Percentiles rank a stretch among this genome's conserved stretches.
Conservation (phyloP, 2,329 filamentous ascomycete genomes). For the Hortaea sp. region DNA sequence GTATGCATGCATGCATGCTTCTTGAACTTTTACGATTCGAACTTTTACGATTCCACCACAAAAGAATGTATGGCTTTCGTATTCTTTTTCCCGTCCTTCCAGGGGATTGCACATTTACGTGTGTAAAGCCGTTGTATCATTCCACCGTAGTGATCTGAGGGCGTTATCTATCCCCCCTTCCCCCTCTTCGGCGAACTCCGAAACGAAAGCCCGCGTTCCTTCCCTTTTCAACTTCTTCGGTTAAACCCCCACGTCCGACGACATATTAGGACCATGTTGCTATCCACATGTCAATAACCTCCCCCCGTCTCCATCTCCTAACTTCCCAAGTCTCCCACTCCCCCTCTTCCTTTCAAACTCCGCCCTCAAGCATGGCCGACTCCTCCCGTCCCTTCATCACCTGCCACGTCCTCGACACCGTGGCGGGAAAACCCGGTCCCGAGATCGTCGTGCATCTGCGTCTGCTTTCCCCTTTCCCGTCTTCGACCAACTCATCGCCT, state of each 20-base stretch:
- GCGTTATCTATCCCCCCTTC: too few relatives aligned
- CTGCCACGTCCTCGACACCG: conserved; percentile 78
- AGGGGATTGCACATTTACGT: too few relatives aligned
- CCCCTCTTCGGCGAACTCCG: background rate
- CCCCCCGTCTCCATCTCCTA: background rate
- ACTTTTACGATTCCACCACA: too few relatives aligned
- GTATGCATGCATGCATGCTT: too few relatives aligned
- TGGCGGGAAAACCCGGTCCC: conserved; percentile 58
- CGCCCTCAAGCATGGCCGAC: background rate
- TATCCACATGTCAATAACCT: background rate
- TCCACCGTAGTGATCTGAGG: too few relatives aligned
- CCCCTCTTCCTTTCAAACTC: background rate
- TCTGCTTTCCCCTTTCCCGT: conserved; percentile 26
- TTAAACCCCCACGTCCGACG: too few relatives aligned
- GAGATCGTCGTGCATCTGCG: conserved; percentile 58
- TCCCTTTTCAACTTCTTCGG: background rate
- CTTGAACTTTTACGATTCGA: too few relatives aligned
- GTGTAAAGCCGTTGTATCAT: too few relatives aligned
- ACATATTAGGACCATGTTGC: background rate
- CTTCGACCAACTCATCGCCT: conserved; percentile 18
- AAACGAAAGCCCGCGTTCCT: background rate
- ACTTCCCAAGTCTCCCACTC: background rate
- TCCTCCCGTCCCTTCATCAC: conserved; percentile 52
- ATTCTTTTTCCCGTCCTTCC: too few relatives aligned
- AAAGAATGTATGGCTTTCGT: too few relatives aligned